These are phyloP conservation scores for Hydnomerulius pinastri DNA, from an alignment of 768 basidiomycete genomes.

Conservation along the genomic window DNA sequence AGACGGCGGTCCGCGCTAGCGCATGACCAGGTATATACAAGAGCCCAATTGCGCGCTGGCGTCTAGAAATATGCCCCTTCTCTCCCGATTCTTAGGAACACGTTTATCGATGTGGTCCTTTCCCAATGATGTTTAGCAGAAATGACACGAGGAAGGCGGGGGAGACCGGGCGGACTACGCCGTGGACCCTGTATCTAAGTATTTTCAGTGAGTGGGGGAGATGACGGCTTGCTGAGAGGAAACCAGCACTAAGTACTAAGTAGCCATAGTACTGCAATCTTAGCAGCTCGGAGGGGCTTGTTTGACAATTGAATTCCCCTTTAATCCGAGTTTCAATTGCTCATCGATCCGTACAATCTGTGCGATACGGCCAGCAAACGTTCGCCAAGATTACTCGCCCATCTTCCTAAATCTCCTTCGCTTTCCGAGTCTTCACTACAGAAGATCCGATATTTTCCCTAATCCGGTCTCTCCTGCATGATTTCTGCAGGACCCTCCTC, in stretches of 20 bases:
- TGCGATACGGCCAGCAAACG: slow-evolving; percentile 8
- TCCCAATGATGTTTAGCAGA: slow-evolving; percentile 1
- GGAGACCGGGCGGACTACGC: not conserved
- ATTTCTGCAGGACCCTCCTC: slow-evolving; percentile 20
- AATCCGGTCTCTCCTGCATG: slow-evolving; percentile 26
- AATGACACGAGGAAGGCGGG: not conserved
- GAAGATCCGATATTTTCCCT: slow-evolving; percentile 36
- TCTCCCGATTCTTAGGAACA: not conserved
- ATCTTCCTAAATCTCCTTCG: not conserved
- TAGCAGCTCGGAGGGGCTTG: too few species aligned
- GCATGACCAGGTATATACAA: too few species aligned
- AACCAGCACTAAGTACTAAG: too few species aligned
- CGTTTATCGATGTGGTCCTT: slow-evolving; percentile 1
- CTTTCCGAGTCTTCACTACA: slow-evolving; percentile 7
- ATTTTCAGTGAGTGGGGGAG: too few species aligned
- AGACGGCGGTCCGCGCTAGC: too few species aligned
- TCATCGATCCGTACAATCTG: not conserved
- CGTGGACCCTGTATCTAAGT: not conserved
- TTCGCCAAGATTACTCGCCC: slow-evolving; percentile 4
- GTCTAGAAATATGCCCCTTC: too few species aligned
- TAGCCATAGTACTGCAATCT: too few species aligned
- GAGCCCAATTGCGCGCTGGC: too few species aligned
- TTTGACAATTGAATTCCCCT: too few species aligned
- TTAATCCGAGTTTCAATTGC: too few species aligned
- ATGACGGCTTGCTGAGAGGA: too few species aligned